phyloP scores from a whole-genome alignment of 1,284 basidiomycete species.

The Leccinum olivaceoglutinosum region DNA sequence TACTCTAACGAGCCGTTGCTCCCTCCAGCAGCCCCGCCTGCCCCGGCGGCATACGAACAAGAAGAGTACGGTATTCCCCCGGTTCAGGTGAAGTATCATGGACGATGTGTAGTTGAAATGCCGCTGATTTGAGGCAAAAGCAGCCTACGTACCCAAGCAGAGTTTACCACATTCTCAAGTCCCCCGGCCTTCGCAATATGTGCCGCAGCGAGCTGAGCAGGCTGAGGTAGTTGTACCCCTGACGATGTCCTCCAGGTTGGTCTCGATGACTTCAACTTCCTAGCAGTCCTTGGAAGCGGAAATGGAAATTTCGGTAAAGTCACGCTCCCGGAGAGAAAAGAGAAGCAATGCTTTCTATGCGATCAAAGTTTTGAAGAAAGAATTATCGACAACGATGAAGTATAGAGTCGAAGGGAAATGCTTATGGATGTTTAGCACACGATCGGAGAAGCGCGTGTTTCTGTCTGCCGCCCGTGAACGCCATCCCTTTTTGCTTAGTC shows the following conservation, averaged over 20 bases:
- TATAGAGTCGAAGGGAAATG: constrained; percentile 29
- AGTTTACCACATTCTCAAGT: constrained; percentile 13
- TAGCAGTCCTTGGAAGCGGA: constrained; percentile 97
- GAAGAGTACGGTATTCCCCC: constrained; percentile 26
- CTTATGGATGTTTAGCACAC: constrained; percentile 59
- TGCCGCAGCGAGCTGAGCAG: constrained; percentile 23
- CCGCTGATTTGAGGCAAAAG: constrained; percentile 14
- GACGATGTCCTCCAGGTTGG: constrained; percentile 60
- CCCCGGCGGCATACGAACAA: constrained; percentile 23
- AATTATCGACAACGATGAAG: constrained; percentile 99
- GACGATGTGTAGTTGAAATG: neutral
- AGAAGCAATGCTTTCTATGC: constrained; percentile 84
- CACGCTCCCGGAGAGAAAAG: constrained; percentile 99
- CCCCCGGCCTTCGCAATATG: constrained; percentile 4
- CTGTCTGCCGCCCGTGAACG: constrained; percentile 92
- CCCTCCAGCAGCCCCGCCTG: constrained; percentile 21
- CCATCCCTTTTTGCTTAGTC: constrained; percentile 94
- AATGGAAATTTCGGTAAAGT: constrained; percentile 99
- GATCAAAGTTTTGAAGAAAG: constrained; percentile 99
- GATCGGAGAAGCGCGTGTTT: constrained; percentile 99
- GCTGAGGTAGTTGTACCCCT: constrained; percentile 21
- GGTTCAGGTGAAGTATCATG: constrained; percentile 21
- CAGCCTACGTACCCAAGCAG: constrained; percentile 25
- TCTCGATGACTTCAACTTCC: constrained; percentile 98
- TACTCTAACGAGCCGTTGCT: constrained; percentile 30